Evolutionary conservation across 2,329 filamentous ascomycete genomes (phyloP).

Genomic region (Talaromyces sp.): DNA sequence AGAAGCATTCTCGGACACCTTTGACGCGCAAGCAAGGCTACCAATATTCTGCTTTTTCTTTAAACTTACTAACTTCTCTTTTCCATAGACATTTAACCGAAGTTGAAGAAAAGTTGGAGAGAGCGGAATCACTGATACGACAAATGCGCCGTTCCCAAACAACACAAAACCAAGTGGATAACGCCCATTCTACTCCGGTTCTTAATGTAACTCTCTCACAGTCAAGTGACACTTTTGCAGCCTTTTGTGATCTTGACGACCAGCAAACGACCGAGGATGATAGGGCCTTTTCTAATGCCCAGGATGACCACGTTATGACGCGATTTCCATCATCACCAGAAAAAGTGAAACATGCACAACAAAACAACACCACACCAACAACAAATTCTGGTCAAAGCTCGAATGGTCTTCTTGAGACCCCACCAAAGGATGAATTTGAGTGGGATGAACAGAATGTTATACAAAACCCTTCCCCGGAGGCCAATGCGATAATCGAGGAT

Average conservation of each 20-base stretch:
- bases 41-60: neutral
- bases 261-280: neutral
- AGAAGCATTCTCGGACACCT: constrained; percentile 44
- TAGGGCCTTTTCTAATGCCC: neutral
- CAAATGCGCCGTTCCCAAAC: neutral
- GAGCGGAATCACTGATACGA: neutral
- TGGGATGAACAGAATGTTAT: constrained; percentile 34
- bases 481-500: constrained; percentile 17
- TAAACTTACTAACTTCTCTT: neutral
- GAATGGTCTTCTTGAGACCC: constrained; percentile 22
- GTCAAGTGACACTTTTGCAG: neutral
- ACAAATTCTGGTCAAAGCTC: constrained; percentile 4
- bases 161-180: neutral
- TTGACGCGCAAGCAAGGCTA: constrained; percentile 39
- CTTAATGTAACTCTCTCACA: neutral
- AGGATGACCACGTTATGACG: neutral
- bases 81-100: neutral
- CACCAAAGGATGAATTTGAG: constrained; percentile 46
- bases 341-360: neutral
- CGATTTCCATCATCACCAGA: neutral
- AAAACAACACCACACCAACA: neutral
- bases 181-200: neutral
- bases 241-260: neutral
- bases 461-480: neutral
- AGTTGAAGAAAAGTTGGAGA: neutral